Evolutionary conservation across 2,329 filamentous ascomycete species (phyloP), one percentile per base, ranked within the genome.

Genomic region (Lecanosticta acicola): DNA sequence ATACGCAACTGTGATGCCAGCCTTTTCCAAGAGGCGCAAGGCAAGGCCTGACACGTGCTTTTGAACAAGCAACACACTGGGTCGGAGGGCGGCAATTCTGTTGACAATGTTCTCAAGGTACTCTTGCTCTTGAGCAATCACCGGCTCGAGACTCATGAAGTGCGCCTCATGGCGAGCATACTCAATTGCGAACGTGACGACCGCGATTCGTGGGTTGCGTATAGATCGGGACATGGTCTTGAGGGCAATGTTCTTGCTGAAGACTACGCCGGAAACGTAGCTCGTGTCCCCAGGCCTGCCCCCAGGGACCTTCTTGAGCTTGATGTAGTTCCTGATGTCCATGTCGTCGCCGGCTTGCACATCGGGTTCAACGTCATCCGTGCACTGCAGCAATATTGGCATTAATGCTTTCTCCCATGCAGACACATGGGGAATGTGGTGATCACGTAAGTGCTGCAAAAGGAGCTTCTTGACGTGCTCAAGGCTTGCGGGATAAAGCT

Each of bases 121-220:
- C 62, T 98, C 93, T 55, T 87, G 85, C 68, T 98, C 94, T 66
- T 98, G 93, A 45, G 91, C 86, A 58, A 98, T 95, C 45, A 98
- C 89, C 24, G 91, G 91, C 59, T 97, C 89, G 40, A 98, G 71
- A 59, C 93, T 98, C 90, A 98, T 96, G 65, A 98, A 97, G 64
- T 97, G 90, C 53, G 87, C 80, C 61, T 91, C 84, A 57, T 96
- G 89, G 32, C 93, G 81, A 48, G 94, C 87, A 66, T 98, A 98
- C 64, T 98, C 93, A 47, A 98, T 87, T 0, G 93, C 83, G 61
- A 98, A 98, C 0, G 89, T 91, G 46, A 98, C 84, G 53, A 98
- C 87, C 39, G 95, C 77, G 50, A 98, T 93, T 24, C 88, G 83
- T 2, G 93, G 93, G 44, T 87, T 84, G 10, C 77, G 68, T 51